Evolutionary conservation across 1,284 basidiomycete species (phyloP).

Genomic region (Heterobasidion parviporum): DNA sequence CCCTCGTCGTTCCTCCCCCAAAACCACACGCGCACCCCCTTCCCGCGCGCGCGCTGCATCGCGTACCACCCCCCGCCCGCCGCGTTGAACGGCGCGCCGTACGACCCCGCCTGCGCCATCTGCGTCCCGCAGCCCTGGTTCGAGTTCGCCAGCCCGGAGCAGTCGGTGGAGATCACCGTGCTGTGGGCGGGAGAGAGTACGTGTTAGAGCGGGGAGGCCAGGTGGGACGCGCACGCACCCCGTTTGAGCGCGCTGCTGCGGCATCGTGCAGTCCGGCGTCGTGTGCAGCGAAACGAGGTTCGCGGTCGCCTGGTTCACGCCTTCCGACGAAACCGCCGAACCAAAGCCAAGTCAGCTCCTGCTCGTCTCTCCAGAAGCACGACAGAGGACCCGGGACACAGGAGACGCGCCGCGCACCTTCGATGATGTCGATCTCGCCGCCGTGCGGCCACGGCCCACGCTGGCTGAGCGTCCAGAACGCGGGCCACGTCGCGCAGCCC

Average conservation of each 20-base stretch:
- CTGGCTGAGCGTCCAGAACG: conserved; percentile 54
- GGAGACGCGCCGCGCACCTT: conserved; percentile 24
- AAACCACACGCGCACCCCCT: conserved; percentile 47
- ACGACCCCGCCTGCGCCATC: conserved; percentile 32
- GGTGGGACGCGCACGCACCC: conserved; percentile 29
- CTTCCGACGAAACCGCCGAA: conserved; percentile 14
- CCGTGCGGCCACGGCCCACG: conserved; percentile 45
- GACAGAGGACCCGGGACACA: neutral
- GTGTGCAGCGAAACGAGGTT: conserved; percentile 53
- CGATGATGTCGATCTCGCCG: conserved; percentile 45
- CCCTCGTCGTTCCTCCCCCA: conserved; percentile 32
- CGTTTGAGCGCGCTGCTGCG: conserved; percentile 24
- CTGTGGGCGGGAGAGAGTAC: too few relatives aligned
- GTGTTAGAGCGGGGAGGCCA: too few relatives aligned
- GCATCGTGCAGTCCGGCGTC: conserved; percentile 35
- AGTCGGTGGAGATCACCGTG: conserved; percentile 30
- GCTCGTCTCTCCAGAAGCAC: neutral
- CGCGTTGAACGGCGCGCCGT: conserved; percentile 42
- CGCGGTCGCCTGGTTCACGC: conserved; percentile 31
- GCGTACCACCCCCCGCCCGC: conserved; percentile 44
- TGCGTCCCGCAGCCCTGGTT: conserved; percentile 59
- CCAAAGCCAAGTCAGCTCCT: neutral
- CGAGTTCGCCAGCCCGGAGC: conserved; percentile 39
- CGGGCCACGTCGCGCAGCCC: conserved; percentile 55
- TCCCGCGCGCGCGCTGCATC: conserved; percentile 26